Percentiles rank a stretch among this genome's conserved stretches.
Evolutionary conservation across 2,329 filamentous ascomycete species (phyloP).

Genomic region (Allantophomopsis cytisporea): DNA sequence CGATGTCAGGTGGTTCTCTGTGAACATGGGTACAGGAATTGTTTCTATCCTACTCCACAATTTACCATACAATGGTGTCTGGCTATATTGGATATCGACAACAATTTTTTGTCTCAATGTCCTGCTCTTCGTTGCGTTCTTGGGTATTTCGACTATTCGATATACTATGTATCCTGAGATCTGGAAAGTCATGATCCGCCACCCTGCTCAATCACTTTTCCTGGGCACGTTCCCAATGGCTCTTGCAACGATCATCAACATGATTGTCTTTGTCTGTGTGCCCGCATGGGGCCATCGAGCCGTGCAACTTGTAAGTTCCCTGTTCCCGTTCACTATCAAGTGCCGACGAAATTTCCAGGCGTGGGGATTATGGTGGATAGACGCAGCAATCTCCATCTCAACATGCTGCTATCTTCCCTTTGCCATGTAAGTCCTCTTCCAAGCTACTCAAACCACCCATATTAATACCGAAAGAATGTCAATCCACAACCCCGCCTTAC

Average conservation of each 20-base stretch:
- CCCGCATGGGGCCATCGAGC: slow-evolving; percentile 46
- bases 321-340: no score
- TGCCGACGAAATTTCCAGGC: slow-evolving; percentile 15
- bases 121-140: slow-evolving; percentile 39
- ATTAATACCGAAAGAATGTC: slow-evolving; percentile 12
- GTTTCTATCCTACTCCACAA: slow-evolving; percentile 47
- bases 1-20: slow-evolving; percentile 36
- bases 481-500: slow-evolving; percentile 27
- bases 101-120: slow-evolving; percentile 47
- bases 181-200: slow-evolving; percentile 50
- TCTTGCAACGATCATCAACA: slow-evolving; percentile 53
- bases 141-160: slow-evolving; percentile 38
- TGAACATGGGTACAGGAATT: slow-evolving; percentile 56
- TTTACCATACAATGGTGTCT: slow-evolving; percentile 43
- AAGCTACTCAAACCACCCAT: not conserved
- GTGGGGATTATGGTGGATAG: slow-evolving; percentile 45
- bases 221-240: slow-evolving; percentile 57
- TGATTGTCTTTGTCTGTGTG: slow-evolving; percentile 45
- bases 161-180: slow-evolving; percentile 54
- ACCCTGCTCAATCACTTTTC: slow-evolving; percentile 56
- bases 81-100: slow-evolving; percentile 45
- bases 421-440: slow-evolving; percentile 29
- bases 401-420: slow-evolving; percentile 41
- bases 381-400: slow-evolving; percentile 34
- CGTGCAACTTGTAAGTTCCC: slow-evolving; percentile 21